Evolutionary conservation across 305 asterid genomes (phyloP), one percentile per base, ranked within the genome.

Genomic region (Rubia balearica): DNA sequence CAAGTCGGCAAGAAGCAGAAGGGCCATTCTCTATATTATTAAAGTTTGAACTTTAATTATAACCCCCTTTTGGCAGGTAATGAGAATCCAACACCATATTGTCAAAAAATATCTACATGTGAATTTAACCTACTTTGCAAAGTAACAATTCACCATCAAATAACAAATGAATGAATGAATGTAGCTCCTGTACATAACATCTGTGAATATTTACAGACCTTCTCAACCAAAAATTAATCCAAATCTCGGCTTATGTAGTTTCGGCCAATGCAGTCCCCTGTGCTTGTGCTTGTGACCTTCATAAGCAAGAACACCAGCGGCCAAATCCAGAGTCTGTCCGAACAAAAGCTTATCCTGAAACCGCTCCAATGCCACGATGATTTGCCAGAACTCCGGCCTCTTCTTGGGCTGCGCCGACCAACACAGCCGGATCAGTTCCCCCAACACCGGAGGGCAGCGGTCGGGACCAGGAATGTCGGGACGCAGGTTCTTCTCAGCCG

Each of bases 311-410:
- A 1, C 13, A 3, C 17, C 8, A 41, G 10, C 19, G 9, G 21
- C 53, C 33, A 3, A 4, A 21, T 42, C 2, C 6, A 65, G 69
- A 8, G 36, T 65, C 53, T 9, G 9, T 8, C 22, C 68, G 38
- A 1, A 16, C 16, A 4, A 0, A 30, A 61, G 21, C 65, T 4
- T 7, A 13, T 73, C 51, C 69, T 69, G 76, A 10, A 81, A 75
- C 67, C 65, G 76, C 74, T 77, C 80, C 56, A 81, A 60, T 1
- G 61, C 74, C 80, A 72, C 70, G 10, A 77, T 76, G 33, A 81
- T 71, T 74, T 75, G 77, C 74, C 76, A 73, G 46, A 81, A 78
- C 73, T 81, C 85, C 0, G 79, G 85, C 67, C 82, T 78, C 71
- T 73, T 78, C 42, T 78, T 73, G 0, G 81, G 75, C 12, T 78